Evolutionary conservation across 1,284 basidiomycete genomes (phyloP).

Genomic region (Ustilago bromivora): DNA sequence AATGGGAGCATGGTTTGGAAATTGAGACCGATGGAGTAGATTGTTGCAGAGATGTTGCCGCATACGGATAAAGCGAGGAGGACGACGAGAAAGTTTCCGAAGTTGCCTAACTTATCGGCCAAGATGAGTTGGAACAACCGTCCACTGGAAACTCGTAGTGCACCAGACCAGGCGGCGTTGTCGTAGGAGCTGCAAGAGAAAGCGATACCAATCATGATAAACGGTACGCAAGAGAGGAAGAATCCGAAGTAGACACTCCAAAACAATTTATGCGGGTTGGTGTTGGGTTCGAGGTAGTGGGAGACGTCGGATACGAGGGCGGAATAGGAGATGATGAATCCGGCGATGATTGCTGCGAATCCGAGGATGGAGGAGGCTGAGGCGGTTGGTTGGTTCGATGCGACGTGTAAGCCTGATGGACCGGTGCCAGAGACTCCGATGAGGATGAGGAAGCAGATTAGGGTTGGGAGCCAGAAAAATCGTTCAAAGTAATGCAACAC

Average conservation of each 20-base stretch:
- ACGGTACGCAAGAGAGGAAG: constrained; percentile 74
- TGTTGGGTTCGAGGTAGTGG: constrained; percentile 71
- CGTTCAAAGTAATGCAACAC: constrained; percentile 79
- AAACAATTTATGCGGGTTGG: constrained; percentile 73
- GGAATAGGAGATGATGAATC: constrained; percentile 74
- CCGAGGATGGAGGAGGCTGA: constrained; percentile 72
- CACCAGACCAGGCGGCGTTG: constrained; percentile 72
- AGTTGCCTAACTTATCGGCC: constrained; percentile 75
- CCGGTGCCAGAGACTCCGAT: constrained; percentile 74
- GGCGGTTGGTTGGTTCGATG: constrained; percentile 72
- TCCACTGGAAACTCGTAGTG: constrained; percentile 71
- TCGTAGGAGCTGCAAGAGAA: constrained; percentile 74
- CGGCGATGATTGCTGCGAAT: constrained; percentile 75
- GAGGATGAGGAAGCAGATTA: constrained; percentile 76
- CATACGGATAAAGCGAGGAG: constrained; percentile 78
- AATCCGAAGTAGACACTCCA: constrained; percentile 75
- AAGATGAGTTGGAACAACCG: constrained; percentile 83
- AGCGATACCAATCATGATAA: constrained; percentile 74
- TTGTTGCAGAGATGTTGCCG: constrained; percentile 84
- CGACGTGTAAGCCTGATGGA: constrained; percentile 73
- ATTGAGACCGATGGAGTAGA: constrained; percentile 70
- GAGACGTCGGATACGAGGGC: constrained; percentile 67
- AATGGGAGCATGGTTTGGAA: constrained; percentile 76
- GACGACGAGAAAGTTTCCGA: constrained; percentile 89
- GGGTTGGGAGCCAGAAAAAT: constrained; percentile 81